These are phyloP conservation scores for Amylocystis lapponica DNA, from an alignment of 768 basidiomycete genomes.

Conservation along the genomic window DNA sequence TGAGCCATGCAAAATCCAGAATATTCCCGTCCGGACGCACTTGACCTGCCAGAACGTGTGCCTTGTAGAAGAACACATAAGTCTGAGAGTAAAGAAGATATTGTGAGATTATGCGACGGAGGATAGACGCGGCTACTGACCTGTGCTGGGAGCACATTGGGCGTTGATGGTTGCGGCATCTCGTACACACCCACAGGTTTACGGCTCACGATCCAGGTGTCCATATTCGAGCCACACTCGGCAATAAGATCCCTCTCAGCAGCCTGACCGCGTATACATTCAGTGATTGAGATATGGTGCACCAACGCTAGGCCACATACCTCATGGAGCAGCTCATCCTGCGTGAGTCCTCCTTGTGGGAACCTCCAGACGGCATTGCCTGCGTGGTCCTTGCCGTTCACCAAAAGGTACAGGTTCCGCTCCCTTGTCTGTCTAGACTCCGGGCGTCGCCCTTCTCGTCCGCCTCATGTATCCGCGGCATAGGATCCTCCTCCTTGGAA, in stretches of 20 bases:
- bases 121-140: constrained; percentile 22
- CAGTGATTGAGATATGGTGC: no score
- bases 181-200: constrained; percentile 81
- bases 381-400: constrained; percentile 43
- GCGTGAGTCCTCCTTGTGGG: constrained; percentile 59
- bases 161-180: constrained; percentile 26
- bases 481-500: constrained; percentile 56
- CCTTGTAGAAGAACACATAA: constrained; percentile 87
- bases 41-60: constrained; percentile 88
- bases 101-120: background rate
- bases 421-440: constrained; percentile 80
- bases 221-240: constrained; percentile 79
- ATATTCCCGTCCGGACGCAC: constrained; percentile 52
- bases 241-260: constrained; percentile 65
- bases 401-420: constrained; percentile 84
- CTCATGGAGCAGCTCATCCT: constrained; percentile 72
- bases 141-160: constrained; percentile 27
- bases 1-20: constrained; percentile 88
- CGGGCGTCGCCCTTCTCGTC: constrained; percentile 57
- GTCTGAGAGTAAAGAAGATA: constrained; percentile 36
- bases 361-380: constrained; percentile 71
- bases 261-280: no score
- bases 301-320: constrained; percentile 43
- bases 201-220: constrained; percentile 89
- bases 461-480: constrained; percentile 55